These are phyloP conservation scores for Coffea eugenioides DNA, from an alignment of 257 asterid genomes.

Conservation along the genomic window DNA sequence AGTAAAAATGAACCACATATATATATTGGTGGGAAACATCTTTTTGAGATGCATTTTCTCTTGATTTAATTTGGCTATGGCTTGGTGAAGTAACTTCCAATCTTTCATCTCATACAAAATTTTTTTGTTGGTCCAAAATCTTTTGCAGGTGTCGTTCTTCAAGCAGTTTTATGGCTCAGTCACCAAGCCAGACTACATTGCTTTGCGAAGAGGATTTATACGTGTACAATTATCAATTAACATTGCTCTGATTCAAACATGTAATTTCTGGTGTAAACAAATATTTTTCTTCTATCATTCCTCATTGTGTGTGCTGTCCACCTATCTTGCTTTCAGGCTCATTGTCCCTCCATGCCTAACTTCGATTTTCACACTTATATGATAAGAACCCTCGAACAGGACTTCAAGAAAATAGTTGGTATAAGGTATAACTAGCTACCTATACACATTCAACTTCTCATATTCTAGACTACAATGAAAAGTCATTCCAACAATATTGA, in stretches of 20 bases:
- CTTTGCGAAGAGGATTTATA: constrained; percentile 79
- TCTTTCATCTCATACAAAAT: neutral
- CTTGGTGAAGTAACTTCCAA: too few relatives aligned
- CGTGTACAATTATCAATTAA: constrained; percentile 35
- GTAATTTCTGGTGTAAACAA: neutral
- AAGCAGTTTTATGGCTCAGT: constrained; percentile 89
- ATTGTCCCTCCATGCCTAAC: constrained; percentile 46
- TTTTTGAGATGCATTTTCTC: too few relatives aligned
- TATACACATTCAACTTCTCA: neutral
- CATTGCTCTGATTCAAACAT: too few relatives aligned
- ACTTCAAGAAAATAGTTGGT: constrained; percentile 80
- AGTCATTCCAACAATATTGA: neutral
- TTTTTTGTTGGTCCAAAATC: neutral
- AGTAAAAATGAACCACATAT: too few relatives aligned
- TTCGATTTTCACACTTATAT: constrained; percentile 72
- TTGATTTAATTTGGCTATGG: too few relatives aligned
- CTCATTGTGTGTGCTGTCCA: neutral
- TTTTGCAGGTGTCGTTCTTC: constrained; percentile 66
- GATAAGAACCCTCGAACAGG: constrained; percentile 71
- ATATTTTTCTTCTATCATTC: neutral
- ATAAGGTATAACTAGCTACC: constrained; percentile 46
- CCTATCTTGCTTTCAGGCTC: constrained; percentile 41
- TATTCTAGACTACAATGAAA: too few relatives aligned
- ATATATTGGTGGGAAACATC: too few relatives aligned
- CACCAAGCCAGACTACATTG: constrained; percentile 70